Evolutionary conservation across 2,329 filamentous ascomycete genomes (phyloP).

Genomic region (Thielaviopsis euricoi): DNA sequence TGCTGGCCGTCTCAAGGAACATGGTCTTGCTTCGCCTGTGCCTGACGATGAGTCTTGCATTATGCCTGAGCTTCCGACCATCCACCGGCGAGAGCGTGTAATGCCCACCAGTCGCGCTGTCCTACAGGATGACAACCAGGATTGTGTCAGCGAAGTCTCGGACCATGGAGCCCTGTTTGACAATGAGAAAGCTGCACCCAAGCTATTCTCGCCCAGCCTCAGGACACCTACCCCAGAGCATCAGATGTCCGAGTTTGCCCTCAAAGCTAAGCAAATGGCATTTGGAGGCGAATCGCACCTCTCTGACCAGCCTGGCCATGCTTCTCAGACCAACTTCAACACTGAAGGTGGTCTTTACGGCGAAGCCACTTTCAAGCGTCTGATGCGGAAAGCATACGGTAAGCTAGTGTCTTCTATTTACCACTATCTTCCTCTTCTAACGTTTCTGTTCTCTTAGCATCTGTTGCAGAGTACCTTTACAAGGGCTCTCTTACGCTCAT

Average conservation of each 20-base stretch:
- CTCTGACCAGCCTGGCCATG: neutral
- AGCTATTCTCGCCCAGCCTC: neutral
- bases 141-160: neutral
- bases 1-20: neutral
- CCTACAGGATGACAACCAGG: neutral
- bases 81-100: constrained; percentile 3
- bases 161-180: neutral
- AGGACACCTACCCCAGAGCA: neutral
- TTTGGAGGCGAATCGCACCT: neutral
- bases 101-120: constrained; percentile 1
- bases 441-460: neutral
- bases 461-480: neutral
- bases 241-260: neutral
- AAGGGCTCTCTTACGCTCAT: neutral
- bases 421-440: neutral
- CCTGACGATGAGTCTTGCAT: neutral
- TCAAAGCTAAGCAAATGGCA: neutral
- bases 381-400: constrained; percentile 4
- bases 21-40: neutral
- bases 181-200: neutral
- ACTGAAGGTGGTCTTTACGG: constrained; percentile 5
- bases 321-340: neutral
- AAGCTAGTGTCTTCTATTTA: neutral
- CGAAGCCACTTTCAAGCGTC: neutral
- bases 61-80: neutral